Base-by-base conservation (phyloP, 176 grass and related monocot genomes). In the Eleusine indica region DNA sequence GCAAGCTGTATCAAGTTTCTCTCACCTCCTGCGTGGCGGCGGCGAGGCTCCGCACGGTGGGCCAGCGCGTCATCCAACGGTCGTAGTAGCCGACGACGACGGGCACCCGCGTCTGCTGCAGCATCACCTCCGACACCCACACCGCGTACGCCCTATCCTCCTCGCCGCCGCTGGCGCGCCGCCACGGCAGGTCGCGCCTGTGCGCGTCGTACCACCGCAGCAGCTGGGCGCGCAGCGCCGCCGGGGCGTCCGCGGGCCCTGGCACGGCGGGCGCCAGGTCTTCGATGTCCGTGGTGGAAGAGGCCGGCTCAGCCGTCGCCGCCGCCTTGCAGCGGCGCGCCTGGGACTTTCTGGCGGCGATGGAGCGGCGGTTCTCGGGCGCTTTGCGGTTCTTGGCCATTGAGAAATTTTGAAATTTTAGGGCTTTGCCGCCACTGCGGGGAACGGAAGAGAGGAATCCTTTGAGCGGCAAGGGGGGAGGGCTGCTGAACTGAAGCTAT, bases 91-190 rank as follows among this genome's bases (percentile, higher is more conserved):
- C 89, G 54, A 95, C 70, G 66, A 98, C 96, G 44, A 92, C 80
- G 39, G 89, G 57, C 44, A 98, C 96, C 74, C 96, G 89, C 49
- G 96, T 95, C 88, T 98, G 96, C 90, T 98, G 96, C 86, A 98
- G 88, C 96, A 98, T 98, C 79, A 98, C 85, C 81, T 98, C 93
- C 83, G 92, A 94, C 40, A 98, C 96, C 96, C 96, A 98, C 43
- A 98, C 96, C 54, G 87, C 91, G 54, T 98, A 98, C 14, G 96
- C 96, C 68, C 96, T 72, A 79, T 91, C 83, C 51, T 91, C 78
- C 9, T 68, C 51, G 57, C 57, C 35, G 47, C 76, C 47, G 43
- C 68, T 52, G 13, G 70, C 43, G 74, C 53, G 42, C 47, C 96
- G 87, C 96, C 96, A 98, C 30, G 96, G 96, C 21, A 98, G 89